Evolutionary conservation across 345 rosid species (phyloP).

Genomic region (rapeseed (Brassica napus)): Da-Ae NC_063434.1:1077001-1077500

Average conservation of each 20-base stretch:
- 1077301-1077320: neutral
- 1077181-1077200: too few relatives aligned
- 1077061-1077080: too few relatives aligned
- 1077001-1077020: too few relatives aligned
- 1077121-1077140: too few relatives aligned
- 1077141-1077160: too few relatives aligned
- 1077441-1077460: neutral
- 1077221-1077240: neutral
- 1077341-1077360: neutral
- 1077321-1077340: neutral
- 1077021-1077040: too few relatives aligned
- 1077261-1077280: neutral
- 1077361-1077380: neutral
- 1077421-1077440: neutral
- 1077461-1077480: neutral
- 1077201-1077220: too few relatives aligned
- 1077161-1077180: too few relatives aligned
- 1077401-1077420: neutral
- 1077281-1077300: neutral
- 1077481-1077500: neutral
- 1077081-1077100: too few relatives aligned
- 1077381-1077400: neutral
- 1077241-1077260: neutral
- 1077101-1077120: too few relatives aligned
- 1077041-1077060: too few relatives aligned